Evolutionary conservation across 352 stramenopile species (phyloP).

Genomic region (Aphanomyces cochlioides): DNA sequence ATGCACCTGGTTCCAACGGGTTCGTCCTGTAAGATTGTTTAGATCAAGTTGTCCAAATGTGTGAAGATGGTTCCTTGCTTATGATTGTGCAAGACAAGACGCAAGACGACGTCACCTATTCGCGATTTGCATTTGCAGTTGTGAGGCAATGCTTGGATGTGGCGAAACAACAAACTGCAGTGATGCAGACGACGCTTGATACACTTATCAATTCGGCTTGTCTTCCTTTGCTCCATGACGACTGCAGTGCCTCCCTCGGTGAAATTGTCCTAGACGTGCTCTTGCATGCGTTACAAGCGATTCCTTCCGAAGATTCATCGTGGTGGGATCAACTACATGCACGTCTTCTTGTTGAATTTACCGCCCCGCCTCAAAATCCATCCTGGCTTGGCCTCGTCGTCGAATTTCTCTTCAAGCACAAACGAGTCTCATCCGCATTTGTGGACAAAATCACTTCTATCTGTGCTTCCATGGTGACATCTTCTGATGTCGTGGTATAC

Average conservation of each 20-base stretch:
- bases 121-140: slow-evolving; percentile 14
- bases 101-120: slow-evolving; percentile 1
- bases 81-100: background rate
- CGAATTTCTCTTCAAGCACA: slow-evolving; percentile 14
- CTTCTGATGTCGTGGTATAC: background rate
- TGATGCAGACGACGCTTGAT: background rate
- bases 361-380: background rate
- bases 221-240: background rate
- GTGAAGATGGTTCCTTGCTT: slow-evolving; percentile 3
- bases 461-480: slow-evolving; percentile 8
- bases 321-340: background rate
- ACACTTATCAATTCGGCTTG: background rate
- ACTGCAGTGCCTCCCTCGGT: background rate
- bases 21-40: background rate
- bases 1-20: background rate
- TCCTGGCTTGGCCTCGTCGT: slow-evolving; percentile 11
- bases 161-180: background rate
- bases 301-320: background rate
- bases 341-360: background rate
- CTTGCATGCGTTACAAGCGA: background rate
- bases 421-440: slow-evolving; percentile 8
- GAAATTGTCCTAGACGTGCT: slow-evolving; percentile 3
- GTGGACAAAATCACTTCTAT: background rate
- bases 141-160: slow-evolving; percentile 13
- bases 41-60: slow-evolving; percentile 1